phyloP scores from a whole-genome alignment of 2,329 filamentous ascomycete species.

The Penicillium sp. region DNA sequence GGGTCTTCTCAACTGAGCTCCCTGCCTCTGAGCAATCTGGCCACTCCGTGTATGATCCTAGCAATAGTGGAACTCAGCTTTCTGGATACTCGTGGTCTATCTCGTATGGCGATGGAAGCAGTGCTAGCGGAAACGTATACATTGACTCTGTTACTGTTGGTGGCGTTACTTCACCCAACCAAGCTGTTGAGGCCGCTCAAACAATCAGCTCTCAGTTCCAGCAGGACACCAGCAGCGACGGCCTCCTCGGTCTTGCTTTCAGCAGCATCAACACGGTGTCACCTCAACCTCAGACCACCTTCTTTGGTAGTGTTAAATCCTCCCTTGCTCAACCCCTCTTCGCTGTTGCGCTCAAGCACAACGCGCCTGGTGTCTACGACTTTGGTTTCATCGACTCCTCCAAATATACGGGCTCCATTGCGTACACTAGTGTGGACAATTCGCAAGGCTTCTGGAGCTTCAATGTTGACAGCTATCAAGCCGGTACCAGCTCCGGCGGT shows the following conservation, averaged over 20 bases:
- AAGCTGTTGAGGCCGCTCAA: constrained; percentile 19
- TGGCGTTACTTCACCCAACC: constrained; percentile 13
- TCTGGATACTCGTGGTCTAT: constrained; percentile 18
- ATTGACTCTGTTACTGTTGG: constrained; percentile 16
- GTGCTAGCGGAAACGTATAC: constrained; percentile 20
- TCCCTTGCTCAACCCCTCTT: constrained; percentile 59
- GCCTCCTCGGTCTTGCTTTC: constrained; percentile 20
- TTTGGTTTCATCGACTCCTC: constrained; percentile 64
- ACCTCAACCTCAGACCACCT: constrained; percentile 56
- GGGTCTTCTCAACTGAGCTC: constrained; percentile 22
- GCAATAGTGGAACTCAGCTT: constrained; percentile 1
- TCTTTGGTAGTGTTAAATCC: constrained; percentile 63
- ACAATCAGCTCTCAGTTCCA: constrained; percentile 18
- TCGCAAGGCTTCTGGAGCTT: constrained; percentile 70
- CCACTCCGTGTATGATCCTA: constrained; percentile 29
- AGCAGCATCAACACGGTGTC: constrained; percentile 22
- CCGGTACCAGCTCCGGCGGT: constrained; percentile 53
- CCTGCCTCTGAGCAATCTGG: constrained; percentile 20
- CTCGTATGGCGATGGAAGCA: constrained; percentile 19
- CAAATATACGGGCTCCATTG: constrained; percentile 64
- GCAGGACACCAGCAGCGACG: constrained; percentile 17
- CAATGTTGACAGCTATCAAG: constrained; percentile 60
- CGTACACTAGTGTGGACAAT: constrained; percentile 61
- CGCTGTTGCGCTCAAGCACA: constrained; percentile 60
- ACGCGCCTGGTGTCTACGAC: constrained; percentile 58